A percentile compares a stretch with the other conserved stretches of the same genome.
These are phyloP conservation scores for Psophocarpus tetragonolobus DNA, from an alignment of 306 rosid genomes.

Conservation along the genomic window DNA sequence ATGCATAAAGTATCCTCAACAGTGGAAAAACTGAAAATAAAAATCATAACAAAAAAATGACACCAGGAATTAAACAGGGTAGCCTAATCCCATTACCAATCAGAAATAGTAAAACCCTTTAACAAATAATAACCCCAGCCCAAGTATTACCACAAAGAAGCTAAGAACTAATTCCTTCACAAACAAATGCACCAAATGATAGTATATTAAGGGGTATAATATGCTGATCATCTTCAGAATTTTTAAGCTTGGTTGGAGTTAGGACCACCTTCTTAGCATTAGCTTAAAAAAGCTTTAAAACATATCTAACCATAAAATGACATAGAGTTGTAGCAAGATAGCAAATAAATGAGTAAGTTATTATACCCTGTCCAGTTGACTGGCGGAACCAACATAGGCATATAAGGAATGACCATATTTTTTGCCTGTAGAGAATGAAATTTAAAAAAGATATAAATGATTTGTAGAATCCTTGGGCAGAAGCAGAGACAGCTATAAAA, in stretches of 20 bases:
- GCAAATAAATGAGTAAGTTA: constrained; percentile 22
- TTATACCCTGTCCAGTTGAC: constrained; percentile 89
- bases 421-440: constrained; percentile 63
- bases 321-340: constrained; percentile 3
- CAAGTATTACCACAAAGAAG: constrained; percentile 22
- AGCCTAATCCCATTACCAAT: constrained; percentile 7
- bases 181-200: constrained; percentile 9
- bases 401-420: constrained; percentile 90
- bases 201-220: constrained; percentile 12
- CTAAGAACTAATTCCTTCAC: background rate
- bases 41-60: constrained; percentile 10
- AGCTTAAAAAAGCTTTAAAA: background rate
- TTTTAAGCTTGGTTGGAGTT: constrained; percentile 7
- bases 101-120: background rate
- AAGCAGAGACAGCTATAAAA: constrained; percentile 19
- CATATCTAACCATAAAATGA: constrained; percentile 22
- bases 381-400: constrained; percentile 98
- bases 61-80: background rate
- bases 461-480: background rate
- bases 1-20: constrained; percentile 8
- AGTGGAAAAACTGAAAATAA: background rate
- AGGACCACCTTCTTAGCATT: constrained; percentile 12
- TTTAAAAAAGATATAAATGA: constrained; percentile 10
- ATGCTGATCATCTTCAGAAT: background rate
- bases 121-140: background rate